A percentile compares a stretch with the other conserved stretches of the same genome.
phyloP scores from a whole-genome alignment of 371 early-diverging fungal species.

The Mucor circinelloides region DNA sequence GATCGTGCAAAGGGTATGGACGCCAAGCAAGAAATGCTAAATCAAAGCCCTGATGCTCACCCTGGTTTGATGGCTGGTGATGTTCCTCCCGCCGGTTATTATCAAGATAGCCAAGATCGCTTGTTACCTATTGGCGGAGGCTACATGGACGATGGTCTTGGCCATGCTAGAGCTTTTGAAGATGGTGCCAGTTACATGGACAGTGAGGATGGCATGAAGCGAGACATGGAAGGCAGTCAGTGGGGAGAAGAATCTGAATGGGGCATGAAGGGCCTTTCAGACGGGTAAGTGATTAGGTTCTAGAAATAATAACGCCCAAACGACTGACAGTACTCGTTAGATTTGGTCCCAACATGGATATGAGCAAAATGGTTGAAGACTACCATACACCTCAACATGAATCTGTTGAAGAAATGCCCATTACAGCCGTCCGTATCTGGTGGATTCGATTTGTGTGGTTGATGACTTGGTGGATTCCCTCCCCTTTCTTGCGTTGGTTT shows the following conservation, averaged over 20 bases:
- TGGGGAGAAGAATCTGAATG: slow-evolving; percentile 60
- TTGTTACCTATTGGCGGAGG: slow-evolving; percentile 31
- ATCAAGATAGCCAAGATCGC: slow-evolving; percentile 37
- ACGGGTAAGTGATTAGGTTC: slow-evolving; percentile 42
- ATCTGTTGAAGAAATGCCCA: slow-evolving; percentile 58
- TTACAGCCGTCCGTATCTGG: slow-evolving; percentile 64
- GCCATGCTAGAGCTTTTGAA: slow-evolving; percentile 30
- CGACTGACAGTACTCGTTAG: slow-evolving; percentile 16
- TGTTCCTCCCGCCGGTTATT: slow-evolving; percentile 13
- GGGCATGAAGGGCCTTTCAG: slow-evolving; percentile 53
- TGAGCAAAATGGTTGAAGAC: slow-evolving; percentile 57
- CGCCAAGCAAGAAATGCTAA: slow-evolving; percentile 23
- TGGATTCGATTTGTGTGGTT: slow-evolving; percentile 90
- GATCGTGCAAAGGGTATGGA: slow-evolving; percentile 45
- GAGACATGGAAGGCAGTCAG: slow-evolving; percentile 53
- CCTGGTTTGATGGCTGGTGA: slow-evolving; percentile 7
- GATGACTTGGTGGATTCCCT: slow-evolving; percentile 91
- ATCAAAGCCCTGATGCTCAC: neutral
- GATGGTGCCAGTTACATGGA: slow-evolving; percentile 51
- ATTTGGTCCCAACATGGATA: slow-evolving; percentile 58
- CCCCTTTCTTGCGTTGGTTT: slow-evolving; percentile 60
- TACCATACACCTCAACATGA: slow-evolving; percentile 54
- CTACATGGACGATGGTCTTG: slow-evolving; percentile 24
- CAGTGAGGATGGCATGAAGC: slow-evolving; percentile 51
- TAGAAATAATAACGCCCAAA: no score